Percentiles rank a stretch among this genome's conserved stretches.
phyloP scores from a whole-genome alignment of 2,329 filamentous ascomycete species.

The Claviceps fusiformis region DNA sequence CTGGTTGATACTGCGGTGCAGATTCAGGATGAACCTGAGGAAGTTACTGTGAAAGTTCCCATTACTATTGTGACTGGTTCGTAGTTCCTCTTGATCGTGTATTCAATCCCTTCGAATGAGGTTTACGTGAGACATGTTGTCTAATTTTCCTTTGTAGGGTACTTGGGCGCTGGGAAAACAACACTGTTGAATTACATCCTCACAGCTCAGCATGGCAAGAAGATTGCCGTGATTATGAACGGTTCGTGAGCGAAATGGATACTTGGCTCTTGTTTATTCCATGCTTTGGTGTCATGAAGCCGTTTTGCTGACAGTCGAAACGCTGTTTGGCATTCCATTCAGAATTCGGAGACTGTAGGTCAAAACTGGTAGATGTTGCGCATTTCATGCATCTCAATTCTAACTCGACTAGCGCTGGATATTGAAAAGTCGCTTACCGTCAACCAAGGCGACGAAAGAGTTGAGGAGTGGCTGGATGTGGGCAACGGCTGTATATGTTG shows the following conservation, averaged over 20 bases:
- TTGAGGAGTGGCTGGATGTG: slow-evolving; percentile 90
- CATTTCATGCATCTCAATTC: slow-evolving; percentile 6
- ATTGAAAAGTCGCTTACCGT: slow-evolving; percentile 94
- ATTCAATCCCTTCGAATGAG: not conserved
- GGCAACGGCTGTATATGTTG: slow-evolving; percentile 97
- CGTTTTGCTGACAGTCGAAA: not conserved
- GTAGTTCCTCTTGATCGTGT: not conserved
- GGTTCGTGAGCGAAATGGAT: slow-evolving; percentile 26
- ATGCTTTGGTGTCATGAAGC: not conserved
- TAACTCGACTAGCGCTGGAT: slow-evolving; percentile 53
- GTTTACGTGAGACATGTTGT: not conserved
- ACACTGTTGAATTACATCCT: slow-evolving; percentile 93
- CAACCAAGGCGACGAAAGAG: slow-evolving; percentile 67
- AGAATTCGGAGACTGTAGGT: slow-evolving; percentile 73
- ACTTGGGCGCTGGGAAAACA: slow-evolving; percentile 90
- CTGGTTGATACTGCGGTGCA: slow-evolving; percentile 35
- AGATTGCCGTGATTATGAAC: slow-evolving; percentile 95
- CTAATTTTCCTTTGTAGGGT: slow-evolving; percentile 42
- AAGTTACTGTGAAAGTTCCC: slow-evolving; percentile 53
- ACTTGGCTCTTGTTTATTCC: not conserved
- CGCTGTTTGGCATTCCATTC: not conserved
- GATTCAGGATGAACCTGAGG: slow-evolving; percentile 25
- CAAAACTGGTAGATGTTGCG: slow-evolving; percentile 4
- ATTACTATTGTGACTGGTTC: slow-evolving; percentile 74
- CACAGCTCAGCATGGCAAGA: slow-evolving; percentile 90